Conservation (phyloP, 257 asterid genomes). For the Solanum pennellii region DNA sequence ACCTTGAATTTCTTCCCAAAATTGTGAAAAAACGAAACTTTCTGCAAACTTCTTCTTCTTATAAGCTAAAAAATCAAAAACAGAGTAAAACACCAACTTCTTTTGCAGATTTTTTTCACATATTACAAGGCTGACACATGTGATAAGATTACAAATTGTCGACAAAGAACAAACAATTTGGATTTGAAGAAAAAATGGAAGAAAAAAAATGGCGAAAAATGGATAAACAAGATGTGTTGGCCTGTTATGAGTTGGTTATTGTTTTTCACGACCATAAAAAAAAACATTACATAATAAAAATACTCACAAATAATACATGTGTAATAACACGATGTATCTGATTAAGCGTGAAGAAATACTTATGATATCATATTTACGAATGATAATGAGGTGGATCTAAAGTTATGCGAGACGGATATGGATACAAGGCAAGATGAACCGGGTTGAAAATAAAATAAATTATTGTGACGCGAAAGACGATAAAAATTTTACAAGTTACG, state of each 20-base stretch:
- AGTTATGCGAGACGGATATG: fast-evolving
- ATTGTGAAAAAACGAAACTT: background rate
- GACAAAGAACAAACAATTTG: background rate
- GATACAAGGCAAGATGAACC: background rate
- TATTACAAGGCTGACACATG: background rate
- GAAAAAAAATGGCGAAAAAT: background rate
- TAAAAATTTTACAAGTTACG: no score
- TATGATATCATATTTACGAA: background rate
- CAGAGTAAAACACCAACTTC: background rate
- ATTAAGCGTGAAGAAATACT: background rate
- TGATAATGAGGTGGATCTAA: no score
- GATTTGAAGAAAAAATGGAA: background rate
- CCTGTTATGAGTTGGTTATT: background rate
- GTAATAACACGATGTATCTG: background rate
- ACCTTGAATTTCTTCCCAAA: background rate
- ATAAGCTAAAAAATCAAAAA: background rate
- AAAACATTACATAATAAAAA: background rate
- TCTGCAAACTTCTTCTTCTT: background rate
- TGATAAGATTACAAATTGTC: background rate
- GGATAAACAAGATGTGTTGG: background rate
- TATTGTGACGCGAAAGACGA: no score
- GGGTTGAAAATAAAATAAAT: background rate
- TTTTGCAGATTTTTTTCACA: background rate
- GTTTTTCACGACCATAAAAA: background rate
- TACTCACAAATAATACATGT: background rate